A percentile compares a stretch with the other conserved stretches of the same genome.
These are phyloP conservation scores for Hibiscus syriacus DNA, from an alignment of 345 rosid genomes.

Conservation along the genomic window DNA sequence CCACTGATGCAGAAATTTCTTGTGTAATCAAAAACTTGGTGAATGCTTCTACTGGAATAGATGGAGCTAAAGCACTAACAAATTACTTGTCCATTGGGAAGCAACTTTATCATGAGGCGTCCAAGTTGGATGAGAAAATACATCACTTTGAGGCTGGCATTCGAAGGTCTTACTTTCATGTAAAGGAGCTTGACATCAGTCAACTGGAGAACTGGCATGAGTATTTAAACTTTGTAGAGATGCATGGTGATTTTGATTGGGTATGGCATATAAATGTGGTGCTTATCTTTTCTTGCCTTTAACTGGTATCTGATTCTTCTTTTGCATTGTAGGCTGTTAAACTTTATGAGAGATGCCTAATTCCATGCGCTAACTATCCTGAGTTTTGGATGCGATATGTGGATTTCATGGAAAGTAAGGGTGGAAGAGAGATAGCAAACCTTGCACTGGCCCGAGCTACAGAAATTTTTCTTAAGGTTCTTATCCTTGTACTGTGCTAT, in stretches of 20 bases:
- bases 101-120: slow-evolving; percentile 42
- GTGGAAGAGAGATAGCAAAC: slow-evolving; percentile 88
- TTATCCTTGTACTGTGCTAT: slow-evolving; percentile 4
- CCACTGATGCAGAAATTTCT: slow-evolving; percentile 41
- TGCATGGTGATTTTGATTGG: slow-evolving; percentile 81
- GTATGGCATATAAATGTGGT: slow-evolving; percentile 32
- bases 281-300: slow-evolving; percentile 7
- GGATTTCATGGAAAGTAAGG: slow-evolving; percentile 75
- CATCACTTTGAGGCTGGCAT: slow-evolving; percentile 51
- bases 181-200: slow-evolving; percentile 44
- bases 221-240: slow-evolving; percentile 75
- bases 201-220: slow-evolving; percentile 82
- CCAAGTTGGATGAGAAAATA: slow-evolving; percentile 44
- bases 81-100: slow-evolving; percentile 56
- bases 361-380: slow-evolving; percentile 76
- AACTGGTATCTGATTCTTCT: slow-evolving; percentile 6
- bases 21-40: slow-evolving; percentile 43
- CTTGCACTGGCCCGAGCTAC: slow-evolving; percentile 69
- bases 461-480: slow-evolving; percentile 66
- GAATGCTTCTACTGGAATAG: slow-evolving; percentile 46
- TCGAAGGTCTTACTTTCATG: slow-evolving; percentile 74
- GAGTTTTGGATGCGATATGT: slow-evolving; percentile 93
- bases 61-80: slow-evolving; percentile 46
- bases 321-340: slow-evolving; percentile 51
- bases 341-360: slow-evolving; percentile 84